Percentiles rank a stretch among this genome's conserved stretches.
Conservation (phyloP, 2,329 filamentous ascomycete genomes). For the Colletotrichum filicis region DNA sequence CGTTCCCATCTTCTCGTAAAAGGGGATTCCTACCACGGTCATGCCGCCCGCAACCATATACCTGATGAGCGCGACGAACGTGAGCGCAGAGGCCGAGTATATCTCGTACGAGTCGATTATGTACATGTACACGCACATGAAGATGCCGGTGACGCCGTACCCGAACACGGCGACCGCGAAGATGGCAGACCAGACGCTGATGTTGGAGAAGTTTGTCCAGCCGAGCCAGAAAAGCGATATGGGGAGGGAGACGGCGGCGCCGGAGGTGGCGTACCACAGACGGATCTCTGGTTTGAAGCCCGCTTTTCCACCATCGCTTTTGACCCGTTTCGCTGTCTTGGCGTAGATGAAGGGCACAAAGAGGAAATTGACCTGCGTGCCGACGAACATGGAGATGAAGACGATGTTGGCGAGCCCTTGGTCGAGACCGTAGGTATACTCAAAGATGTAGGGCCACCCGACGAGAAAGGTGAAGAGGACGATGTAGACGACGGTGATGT, state of each 20-base stretch:
- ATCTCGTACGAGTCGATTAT: constrained; percentile 49
- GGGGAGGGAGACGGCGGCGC: constrained; percentile 50
- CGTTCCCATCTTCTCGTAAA: constrained; percentile 46
- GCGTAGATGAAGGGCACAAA: constrained; percentile 48
- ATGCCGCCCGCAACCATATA: constrained; percentile 47
- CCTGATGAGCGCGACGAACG: constrained; percentile 44
- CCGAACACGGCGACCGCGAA: constrained; percentile 55
- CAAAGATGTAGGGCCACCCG: constrained; percentile 62
- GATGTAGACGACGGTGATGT: constrained; percentile 63
- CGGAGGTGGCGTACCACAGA: constrained; percentile 55
- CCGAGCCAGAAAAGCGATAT: constrained; percentile 62
- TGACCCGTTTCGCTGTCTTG: constrained; percentile 36
- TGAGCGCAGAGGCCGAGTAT: constrained; percentile 46
- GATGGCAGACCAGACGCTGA: constrained; percentile 58
- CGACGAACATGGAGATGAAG: constrained; percentile 56
- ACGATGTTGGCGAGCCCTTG: constrained; percentile 54
- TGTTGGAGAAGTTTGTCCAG: constrained; percentile 54
- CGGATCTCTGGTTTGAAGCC: constrained; percentile 49
- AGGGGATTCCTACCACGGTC: constrained; percentile 47
- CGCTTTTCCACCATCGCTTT: constrained; percentile 40
- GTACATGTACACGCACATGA: constrained; percentile 47
- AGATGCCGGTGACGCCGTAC: constrained; percentile 56
- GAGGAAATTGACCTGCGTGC: constrained; percentile 47
- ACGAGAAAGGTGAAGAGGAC: constrained; percentile 64
- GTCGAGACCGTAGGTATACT: constrained; percentile 51